A percentile compares a stretch with the other conserved stretches of the same genome.
phyloP scores from a whole-genome alignment of 371 early-diverging fungal species.

The Batrachochytrium dendrobatidis region DNA sequence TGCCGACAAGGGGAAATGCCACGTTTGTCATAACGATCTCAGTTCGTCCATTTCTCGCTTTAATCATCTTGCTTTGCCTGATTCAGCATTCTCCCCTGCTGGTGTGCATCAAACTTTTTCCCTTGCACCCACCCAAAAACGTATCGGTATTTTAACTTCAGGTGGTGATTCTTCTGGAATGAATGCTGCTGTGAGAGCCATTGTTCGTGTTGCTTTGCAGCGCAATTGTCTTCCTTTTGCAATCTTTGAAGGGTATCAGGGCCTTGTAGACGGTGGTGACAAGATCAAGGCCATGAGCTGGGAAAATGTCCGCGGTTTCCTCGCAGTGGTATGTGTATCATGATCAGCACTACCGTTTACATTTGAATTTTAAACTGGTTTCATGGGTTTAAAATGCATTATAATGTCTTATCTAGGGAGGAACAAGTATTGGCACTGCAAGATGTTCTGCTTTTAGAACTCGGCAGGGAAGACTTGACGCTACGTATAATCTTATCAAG shows the following conservation, averaged over 20 bases:
- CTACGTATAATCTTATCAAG: slow-evolving; percentile 78
- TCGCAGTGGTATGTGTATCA: slow-evolving; percentile 51
- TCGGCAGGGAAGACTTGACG: slow-evolving; percentile 81
- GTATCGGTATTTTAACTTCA: slow-evolving; percentile 89
- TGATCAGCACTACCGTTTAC: not conserved
- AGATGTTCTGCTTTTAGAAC: slow-evolving; percentile 84
- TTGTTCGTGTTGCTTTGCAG: slow-evolving; percentile 85
- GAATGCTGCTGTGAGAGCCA: slow-evolving; percentile 95
- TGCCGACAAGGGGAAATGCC: too few species aligned
- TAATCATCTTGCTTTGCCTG: not conserved
- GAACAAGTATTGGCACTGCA: slow-evolving; percentile 97
- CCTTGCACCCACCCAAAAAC: slow-evolving; percentile 21
- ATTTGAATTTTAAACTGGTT: not conserved
- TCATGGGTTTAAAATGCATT: not conserved
- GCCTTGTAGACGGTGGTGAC: slow-evolving; percentile 89
- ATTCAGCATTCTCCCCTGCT: not conserved
- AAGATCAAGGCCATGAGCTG: slow-evolving; percentile 81
- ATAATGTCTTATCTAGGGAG: slow-evolving; percentile 55
- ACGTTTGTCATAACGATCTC: too few species aligned
- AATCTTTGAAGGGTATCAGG: slow-evolving; percentile 96
- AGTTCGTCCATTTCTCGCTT: not conserved
- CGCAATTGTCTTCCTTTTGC: slow-evolving; percentile 81
- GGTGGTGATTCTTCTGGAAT: slow-evolving; percentile 99
- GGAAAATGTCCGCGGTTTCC: slow-evolving; percentile 84
- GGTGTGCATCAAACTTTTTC: not conserved